Base-by-base conservation (phyloP, 2,329 filamentous ascomycete species). In the Rhinocladiella mackenziei region DNA sequence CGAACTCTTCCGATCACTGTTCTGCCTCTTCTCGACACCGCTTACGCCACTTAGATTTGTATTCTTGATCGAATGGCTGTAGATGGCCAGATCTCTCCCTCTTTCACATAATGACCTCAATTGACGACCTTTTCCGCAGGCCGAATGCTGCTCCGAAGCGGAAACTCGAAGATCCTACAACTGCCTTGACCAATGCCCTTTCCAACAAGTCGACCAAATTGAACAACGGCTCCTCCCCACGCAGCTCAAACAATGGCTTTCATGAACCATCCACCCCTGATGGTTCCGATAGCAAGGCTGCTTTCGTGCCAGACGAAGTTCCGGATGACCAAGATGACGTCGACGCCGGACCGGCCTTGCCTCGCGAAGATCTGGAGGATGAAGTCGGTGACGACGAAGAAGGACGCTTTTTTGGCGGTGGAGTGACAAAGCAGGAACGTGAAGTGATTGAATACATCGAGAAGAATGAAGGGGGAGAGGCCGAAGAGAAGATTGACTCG, bases 361-460 rank as follows among this genome's bases (percentile, higher is more conserved):
- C 78, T 10, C 72, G 72, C 5, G 65, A 65, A 29, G 77, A 78
- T 51, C 71, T 77, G 18, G 74, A 73, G 40, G 69, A 74, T 25
- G 75, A 79, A 35, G 70, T 76, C 66, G 71, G 64, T 6, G 86
- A 91, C 55, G 89, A 95, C 57, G 88, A 95, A 40, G 92, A 94
- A 53, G 92, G 91, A 1, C 83, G 92, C 8, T 98, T 98, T 71
- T 98, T 96, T 58, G 92, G 91, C 31, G 86, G 89, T 41, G 92
- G 92, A 23, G 84, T 98, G 57, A 87, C 84, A 18, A 76, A 82
- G 45, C 77, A 87, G 55, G 88, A 94, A 54, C 83, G 81, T 2
- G 79, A 89, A 56, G 86, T 92, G 14, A 76, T 98, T 59, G 86
- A 97, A 65, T 97, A 84, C 61, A 80, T 98, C 51, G 88, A 96